These are phyloP conservation scores for Diaporthe australafricana DNA, from an alignment of 2,329 filamentous ascomycete genomes.

Conservation along the genomic window DNA sequence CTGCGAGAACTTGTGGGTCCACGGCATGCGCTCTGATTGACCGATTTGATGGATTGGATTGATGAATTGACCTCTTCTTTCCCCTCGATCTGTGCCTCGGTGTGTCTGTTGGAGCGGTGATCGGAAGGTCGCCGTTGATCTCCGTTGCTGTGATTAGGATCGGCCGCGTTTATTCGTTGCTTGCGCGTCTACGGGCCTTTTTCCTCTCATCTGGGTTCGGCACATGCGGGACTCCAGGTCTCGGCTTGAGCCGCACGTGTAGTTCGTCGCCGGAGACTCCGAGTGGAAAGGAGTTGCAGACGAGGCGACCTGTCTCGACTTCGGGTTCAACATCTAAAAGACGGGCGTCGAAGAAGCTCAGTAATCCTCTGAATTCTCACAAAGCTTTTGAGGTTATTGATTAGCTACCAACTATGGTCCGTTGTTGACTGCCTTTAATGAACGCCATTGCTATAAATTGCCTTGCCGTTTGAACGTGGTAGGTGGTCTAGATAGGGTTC, in stretches of 20 bases:
- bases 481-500: conserved; percentile 16
- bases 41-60: not conserved
- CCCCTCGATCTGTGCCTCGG: not conserved
- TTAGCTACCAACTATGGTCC: too few relatives aligned
- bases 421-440: not conserved
- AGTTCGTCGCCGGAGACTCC: not conserved
- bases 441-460: not conserved
- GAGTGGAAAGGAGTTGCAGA: too few relatives aligned
- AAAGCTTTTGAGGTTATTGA: not conserved
- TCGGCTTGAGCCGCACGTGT: not conserved
- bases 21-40: not conserved
- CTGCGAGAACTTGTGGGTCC: not conserved
- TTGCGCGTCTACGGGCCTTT: not conserved
- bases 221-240: not conserved
- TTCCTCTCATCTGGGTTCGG: not conserved
- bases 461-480: conserved; percentile 2
- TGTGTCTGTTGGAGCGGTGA: not conserved
- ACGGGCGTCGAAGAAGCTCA: not conserved
- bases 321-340: not conserved
- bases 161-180: not conserved
- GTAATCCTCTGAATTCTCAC: not conserved
- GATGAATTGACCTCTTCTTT: not conserved
- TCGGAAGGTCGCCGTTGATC: conserved; percentile 18
- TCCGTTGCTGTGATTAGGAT: conserved; percentile 7
- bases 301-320: not conserved